Base-by-base conservation (phyloP, 371 early-diverging fungal genomes). In the Circinella minor region DNA sequence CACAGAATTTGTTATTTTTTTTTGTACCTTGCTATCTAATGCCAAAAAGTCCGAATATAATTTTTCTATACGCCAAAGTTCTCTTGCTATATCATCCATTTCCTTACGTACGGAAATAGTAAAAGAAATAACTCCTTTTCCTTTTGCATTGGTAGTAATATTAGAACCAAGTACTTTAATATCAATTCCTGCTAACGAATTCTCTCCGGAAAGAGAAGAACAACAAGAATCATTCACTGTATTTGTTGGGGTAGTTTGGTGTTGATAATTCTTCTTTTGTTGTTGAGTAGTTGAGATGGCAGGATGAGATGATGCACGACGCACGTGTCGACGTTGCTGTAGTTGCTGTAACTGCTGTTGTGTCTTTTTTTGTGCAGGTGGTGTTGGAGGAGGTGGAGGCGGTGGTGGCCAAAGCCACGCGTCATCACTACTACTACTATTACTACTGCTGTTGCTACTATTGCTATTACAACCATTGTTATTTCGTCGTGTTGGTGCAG, bases 21-120 rank as follows among this genome's bases (percentile, higher is more conserved):
- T 36, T 11, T 38, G 10, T 71, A 94, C 91, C 86, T 88, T 87
- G 43, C 82, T 76, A 75, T 95, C 93, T 59, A 96, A 79, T 27
- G 78, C 69, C 27, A 92, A 72, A 77, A 96, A 91, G 73, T 96
- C 94, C 3, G 89, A 80, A 74, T 94, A 95, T 43, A 87, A 78
- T 78, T 96, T 96, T 71, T 92, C 92, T 51, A 95, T 85, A 13
- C 88, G 82, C 95, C 95, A 95, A 60, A 92, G 71, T 61, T 94
- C 89, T 6, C 77, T 71, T 1, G 71, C 76, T 0, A 47, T 36
- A 18, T 61, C 67, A 36, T 78, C 79, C 36, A 64, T 67, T 7
- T 74, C 65, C 27, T 78, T 75, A 10, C 83, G 75, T 46, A 87
- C 75, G 0, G 84, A 82, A 38, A 87, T 78, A 15, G 74, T 65